These are phyloP conservation scores for Calycina marina DNA, from an alignment of 2,329 filamentous ascomycete species.

Conservation along the genomic window DNA sequence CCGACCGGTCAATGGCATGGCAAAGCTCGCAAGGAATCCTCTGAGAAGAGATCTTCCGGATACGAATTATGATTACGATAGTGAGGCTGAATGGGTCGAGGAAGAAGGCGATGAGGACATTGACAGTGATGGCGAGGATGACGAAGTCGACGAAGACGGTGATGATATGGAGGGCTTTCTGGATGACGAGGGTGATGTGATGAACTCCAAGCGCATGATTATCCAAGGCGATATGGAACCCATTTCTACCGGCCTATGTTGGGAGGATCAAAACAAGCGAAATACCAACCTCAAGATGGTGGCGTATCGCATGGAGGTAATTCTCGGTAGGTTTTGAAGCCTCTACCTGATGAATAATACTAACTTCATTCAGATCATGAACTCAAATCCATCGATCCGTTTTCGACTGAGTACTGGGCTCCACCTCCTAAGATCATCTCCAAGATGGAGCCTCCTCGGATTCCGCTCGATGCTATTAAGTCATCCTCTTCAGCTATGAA, in stretches of 20 bases:
- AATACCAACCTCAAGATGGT: constrained; percentile 35
- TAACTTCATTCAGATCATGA: constrained; percentile 19
- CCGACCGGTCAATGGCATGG: constrained; percentile 29
- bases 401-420: constrained; percentile 68
- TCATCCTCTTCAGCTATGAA: constrained; percentile 9
- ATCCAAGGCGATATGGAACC: constrained; percentile 58
- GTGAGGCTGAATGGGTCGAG: constrained; percentile 72
- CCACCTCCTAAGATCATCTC: constrained; percentile 1
- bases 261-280: constrained; percentile 45
- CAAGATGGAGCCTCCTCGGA: constrained; percentile 23
- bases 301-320: constrained; percentile 59
- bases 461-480: constrained; percentile 21
- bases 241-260: constrained; percentile 67
- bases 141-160: constrained; percentile 51
- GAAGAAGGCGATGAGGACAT: constrained; percentile 45
- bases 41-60: constrained; percentile 37
- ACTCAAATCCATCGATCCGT: constrained; percentile 60
- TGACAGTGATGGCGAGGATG: constrained; percentile 49
- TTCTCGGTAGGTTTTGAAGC: constrained; percentile 24
- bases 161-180: constrained; percentile 51
- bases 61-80: constrained; percentile 72
- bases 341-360: not conserved
- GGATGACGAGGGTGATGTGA: constrained; percentile 48
- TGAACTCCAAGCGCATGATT: constrained; percentile 36
- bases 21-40: constrained; percentile 38